These are phyloP conservation scores for Olyra latifolia DNA, from an alignment of 176 grass and related monocot genomes.

Conservation along the genomic window DNA sequence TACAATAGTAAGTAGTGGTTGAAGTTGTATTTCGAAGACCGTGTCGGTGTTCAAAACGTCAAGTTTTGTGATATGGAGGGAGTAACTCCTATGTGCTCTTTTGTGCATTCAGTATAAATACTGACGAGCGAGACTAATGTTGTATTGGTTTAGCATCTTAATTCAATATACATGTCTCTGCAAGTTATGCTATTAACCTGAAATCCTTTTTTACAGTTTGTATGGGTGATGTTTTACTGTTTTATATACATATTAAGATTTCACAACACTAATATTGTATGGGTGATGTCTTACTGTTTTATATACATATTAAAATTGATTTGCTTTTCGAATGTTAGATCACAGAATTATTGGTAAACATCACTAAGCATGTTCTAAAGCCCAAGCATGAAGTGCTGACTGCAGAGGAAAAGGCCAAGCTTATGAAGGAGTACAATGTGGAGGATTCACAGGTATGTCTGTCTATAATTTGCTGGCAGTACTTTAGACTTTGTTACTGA, in stretches of 20 bases:
- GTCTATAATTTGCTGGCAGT: conserved; percentile 16
- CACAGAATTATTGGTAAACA: conserved; percentile 86
- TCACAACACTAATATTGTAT: too few relatives aligned
- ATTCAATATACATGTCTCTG: background rate
- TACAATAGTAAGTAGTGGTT: too few relatives aligned
- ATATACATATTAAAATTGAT: conserved; percentile 1
- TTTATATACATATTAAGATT: too few relatives aligned
- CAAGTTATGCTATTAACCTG: background rate
- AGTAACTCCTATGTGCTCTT: background rate
- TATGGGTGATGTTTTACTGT: conserved; percentile 12
- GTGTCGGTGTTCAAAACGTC: too few relatives aligned
- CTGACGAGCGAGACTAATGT: background rate
- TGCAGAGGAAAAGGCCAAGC: conserved; percentile 63
- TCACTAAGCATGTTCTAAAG: conserved; percentile 80
- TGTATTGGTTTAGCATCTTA: conserved; percentile 2
- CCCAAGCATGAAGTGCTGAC: conserved; percentile 72
- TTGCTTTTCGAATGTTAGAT: conserved; percentile 51
- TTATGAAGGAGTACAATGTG: conserved; percentile 61
- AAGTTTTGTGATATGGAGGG: too few relatives aligned
- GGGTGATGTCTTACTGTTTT: background rate
- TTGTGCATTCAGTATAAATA: background rate
- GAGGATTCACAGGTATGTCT: conserved; percentile 72
- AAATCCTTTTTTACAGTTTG: background rate
- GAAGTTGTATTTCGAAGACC: too few relatives aligned
- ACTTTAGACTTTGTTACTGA: conserved; percentile 11